Conservation (phyloP, 2,329 filamentous ascomycete species). For the Clathrospora elynae region DNA sequence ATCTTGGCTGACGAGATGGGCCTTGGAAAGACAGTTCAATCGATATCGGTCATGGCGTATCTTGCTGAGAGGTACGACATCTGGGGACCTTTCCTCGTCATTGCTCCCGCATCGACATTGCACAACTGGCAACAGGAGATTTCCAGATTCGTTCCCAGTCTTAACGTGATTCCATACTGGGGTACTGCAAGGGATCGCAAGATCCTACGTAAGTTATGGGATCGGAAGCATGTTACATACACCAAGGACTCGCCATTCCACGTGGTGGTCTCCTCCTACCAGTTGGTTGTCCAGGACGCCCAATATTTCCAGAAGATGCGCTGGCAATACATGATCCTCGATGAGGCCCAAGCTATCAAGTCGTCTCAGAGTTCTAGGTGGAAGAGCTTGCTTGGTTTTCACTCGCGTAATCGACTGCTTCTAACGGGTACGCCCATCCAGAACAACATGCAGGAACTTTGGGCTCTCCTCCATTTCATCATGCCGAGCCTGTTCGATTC, state of each 20-base stretch:
- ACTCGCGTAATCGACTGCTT: slow-evolving; percentile 90
- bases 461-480: slow-evolving; percentile 97
- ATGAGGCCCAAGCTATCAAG: slow-evolving; percentile 98
- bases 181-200: slow-evolving; percentile 93
- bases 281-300: slow-evolving; percentile 93
- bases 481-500: slow-evolving; percentile 99
- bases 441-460: slow-evolving; percentile 99
- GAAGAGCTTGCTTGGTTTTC: slow-evolving; percentile 93
- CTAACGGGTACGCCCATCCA: slow-evolving; percentile 97
- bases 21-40: slow-evolving; percentile 98
- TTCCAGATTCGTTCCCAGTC: slow-evolving; percentile 86
- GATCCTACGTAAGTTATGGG: slow-evolving; percentile 97
- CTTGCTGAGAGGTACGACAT: slow-evolving; percentile 96
- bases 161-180: slow-evolving; percentile 98
- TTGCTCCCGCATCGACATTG: slow-evolving; percentile 91
- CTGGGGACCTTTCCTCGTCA: slow-evolving; percentile 96
- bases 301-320: slow-evolving; percentile 99
- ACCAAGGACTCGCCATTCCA: slow-evolving; percentile 92
- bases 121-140: slow-evolving; percentile 99
- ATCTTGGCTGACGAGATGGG: slow-evolving; percentile 99
- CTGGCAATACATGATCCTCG: slow-evolving; percentile 99
- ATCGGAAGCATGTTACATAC: slow-evolving; percentile 96
- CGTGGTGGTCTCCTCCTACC: slow-evolving; percentile 94
- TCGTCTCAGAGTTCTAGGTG: slow-evolving; percentile 94
- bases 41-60: slow-evolving; percentile 98